phyloP scores from a whole-genome alignment of 2,329 filamentous ascomycete species.

The Xylariaceae sp. region DNA sequence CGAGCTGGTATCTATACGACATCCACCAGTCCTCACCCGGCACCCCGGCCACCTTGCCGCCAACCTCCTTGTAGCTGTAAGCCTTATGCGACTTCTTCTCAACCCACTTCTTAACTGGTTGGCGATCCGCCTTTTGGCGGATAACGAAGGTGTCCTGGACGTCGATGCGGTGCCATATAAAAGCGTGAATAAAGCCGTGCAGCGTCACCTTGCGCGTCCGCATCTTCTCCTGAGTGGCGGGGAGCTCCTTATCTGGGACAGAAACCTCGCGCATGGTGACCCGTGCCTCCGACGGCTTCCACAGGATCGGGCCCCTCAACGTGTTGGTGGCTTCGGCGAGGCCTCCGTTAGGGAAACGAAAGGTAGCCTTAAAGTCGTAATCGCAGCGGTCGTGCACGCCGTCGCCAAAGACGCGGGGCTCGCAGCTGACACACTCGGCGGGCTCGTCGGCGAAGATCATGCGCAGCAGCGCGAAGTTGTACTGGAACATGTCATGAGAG shows the following conservation, averaged over 20 bases:
- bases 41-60: constrained; percentile 13
- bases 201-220: constrained; percentile 18
- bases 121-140: constrained; percentile 8
- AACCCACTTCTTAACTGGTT: constrained; percentile 15
- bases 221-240: constrained; percentile 13
- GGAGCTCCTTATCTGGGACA: constrained; percentile 10
- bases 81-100: constrained; percentile 14
- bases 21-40: constrained; percentile 26
- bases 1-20: constrained; percentile 32
- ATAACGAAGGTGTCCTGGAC: constrained; percentile 22
- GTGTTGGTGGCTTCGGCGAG: constrained; percentile 24
- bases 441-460: constrained; percentile 24
- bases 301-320: constrained; percentile 14
- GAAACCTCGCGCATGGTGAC: constrained; percentile 15
- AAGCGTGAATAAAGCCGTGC: constrained; percentile 12
- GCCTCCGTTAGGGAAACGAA: constrained; percentile 26
- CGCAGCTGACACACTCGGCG: constrained; percentile 23
- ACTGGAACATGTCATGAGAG: too few relatives aligned
- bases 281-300: constrained; percentile 11
- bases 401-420: constrained; percentile 9
- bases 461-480: constrained; percentile 21
- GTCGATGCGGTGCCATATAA: constrained; percentile 12
- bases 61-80: constrained; percentile 14
- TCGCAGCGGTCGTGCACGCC: constrained; percentile 19
- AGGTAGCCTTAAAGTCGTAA: constrained; percentile 23